These are phyloP conservation scores for Colletotrichum acutatum DNA, from an alignment of 2,329 filamentous ascomycete species.

Conservation along the genomic window DNA sequence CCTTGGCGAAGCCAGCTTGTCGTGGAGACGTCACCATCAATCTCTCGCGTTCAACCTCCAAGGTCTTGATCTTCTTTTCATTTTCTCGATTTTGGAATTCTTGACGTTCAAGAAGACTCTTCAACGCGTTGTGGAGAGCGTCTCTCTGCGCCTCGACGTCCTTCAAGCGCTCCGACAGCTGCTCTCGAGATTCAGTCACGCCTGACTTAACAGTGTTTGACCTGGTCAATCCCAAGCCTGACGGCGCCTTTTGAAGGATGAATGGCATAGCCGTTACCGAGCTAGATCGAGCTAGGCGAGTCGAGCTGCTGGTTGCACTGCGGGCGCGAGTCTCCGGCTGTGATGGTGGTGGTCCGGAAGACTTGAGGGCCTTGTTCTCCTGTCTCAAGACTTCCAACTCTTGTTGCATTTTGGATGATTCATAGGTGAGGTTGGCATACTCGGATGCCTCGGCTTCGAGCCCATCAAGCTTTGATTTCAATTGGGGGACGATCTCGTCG, in stretches of 20 bases:
- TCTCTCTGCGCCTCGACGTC: slow-evolving; percentile 95
- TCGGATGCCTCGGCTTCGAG: slow-evolving; percentile 80
- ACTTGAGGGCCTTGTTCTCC: slow-evolving; percentile 71
- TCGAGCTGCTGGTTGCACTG: slow-evolving; percentile 37
- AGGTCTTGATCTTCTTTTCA: slow-evolving; percentile 78
- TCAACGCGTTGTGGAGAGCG: slow-evolving; percentile 87
- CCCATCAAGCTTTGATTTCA: slow-evolving; percentile 80
- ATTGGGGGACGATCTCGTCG: slow-evolving; percentile 85
- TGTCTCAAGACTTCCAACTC: slow-evolving; percentile 78
- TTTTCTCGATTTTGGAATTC: slow-evolving; percentile 87
- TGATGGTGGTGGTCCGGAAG: slow-evolving; percentile 45
- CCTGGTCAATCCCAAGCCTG: slow-evolving; percentile 62
- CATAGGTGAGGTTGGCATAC: slow-evolving; percentile 79
- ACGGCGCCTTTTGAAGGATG: slow-evolving; percentile 50
- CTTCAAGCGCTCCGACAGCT: slow-evolving; percentile 82
- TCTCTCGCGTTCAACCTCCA: slow-evolving; percentile 83
- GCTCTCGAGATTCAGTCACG: slow-evolving; percentile 69
- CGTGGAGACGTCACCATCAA: slow-evolving; percentile 76
- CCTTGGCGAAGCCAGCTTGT: slow-evolving; percentile 83
- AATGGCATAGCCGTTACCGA: slow-evolving; percentile 68
- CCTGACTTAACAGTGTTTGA: slow-evolving; percentile 66
- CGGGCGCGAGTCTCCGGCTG: slow-evolving; percentile 37
- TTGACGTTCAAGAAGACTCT: slow-evolving; percentile 85
- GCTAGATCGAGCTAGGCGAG: slow-evolving; percentile 68
- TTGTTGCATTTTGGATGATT: slow-evolving; percentile 87